Conservation (phyloP, 768 basidiomycete species). For the Scleroderma bovista region DNA sequence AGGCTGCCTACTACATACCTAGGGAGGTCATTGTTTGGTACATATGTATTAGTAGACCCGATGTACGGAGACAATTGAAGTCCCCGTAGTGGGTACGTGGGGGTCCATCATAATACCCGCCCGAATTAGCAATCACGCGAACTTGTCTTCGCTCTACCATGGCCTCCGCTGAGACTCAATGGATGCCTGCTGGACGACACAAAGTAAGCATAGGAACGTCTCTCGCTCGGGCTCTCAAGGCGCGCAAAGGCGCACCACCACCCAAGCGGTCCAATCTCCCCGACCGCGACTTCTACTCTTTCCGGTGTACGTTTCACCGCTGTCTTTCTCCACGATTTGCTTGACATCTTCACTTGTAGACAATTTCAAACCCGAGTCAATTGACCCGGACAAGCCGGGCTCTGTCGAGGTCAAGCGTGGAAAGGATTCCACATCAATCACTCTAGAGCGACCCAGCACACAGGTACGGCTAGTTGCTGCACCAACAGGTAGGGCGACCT, state of each 20-base stretch:
- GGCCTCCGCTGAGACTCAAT: conserved; percentile 40
- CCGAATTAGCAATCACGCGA: not conserved
- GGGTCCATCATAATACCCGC: not conserved
- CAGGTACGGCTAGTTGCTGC: conserved; percentile 41
- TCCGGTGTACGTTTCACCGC: conserved; percentile 54
- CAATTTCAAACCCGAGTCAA: conserved; percentile 68
- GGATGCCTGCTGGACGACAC: conserved; percentile 56
- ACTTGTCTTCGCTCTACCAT: conserved; percentile 31
- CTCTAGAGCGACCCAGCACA: conserved; percentile 59
- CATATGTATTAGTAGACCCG: too few species aligned
- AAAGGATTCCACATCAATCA: conserved; percentile 46
- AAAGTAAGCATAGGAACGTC: conserved; percentile 58
- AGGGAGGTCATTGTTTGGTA: too few species aligned
- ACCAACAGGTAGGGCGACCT: not conserved
- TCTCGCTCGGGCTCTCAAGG: conserved; percentile 59
- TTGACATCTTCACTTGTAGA: conserved; percentile 35
- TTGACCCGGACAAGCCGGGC: conserved; percentile 62
- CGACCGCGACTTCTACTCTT: conserved; percentile 69
- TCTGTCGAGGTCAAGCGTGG: conserved; percentile 55
- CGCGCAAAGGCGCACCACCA: conserved; percentile 50
- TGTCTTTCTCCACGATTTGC: not conserved
- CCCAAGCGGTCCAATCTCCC: conserved; percentile 42
- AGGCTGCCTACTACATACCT: too few species aligned
- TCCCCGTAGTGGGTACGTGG: too few species aligned
- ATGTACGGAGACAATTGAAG: too few species aligned